These are phyloP conservation scores for Pythium monospermum DNA, from an alignment of 352 stramenopile genomes.

Conservation along the genomic window DNA sequence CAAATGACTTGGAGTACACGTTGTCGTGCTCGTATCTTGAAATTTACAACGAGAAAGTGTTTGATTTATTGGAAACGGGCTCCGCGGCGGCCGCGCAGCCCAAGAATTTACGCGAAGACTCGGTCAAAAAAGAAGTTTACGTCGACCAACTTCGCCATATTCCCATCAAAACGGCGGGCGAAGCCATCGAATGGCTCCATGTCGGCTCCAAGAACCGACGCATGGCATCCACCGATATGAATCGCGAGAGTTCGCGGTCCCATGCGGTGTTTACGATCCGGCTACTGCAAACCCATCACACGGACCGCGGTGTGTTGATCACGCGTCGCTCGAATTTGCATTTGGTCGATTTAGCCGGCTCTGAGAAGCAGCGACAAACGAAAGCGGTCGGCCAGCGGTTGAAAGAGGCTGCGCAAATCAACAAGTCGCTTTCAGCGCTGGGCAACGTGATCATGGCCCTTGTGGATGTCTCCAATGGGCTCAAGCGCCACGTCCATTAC, in stretches of 20 bases:
- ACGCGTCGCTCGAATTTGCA: constrained; percentile 76
- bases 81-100: constrained; percentile 37
- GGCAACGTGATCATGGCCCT: constrained; percentile 89
- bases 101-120: constrained; percentile 74
- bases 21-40: constrained; percentile 85
- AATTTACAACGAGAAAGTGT: constrained; percentile 91
- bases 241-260: constrained; percentile 93
- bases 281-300: constrained; percentile 81
- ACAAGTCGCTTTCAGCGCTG: constrained; percentile 84
- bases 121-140: constrained; percentile 67
- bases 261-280: constrained; percentile 97
- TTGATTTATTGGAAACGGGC: constrained; percentile 73
- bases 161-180: constrained; percentile 48
- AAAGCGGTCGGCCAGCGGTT: constrained; percentile 69
- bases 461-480: constrained; percentile 77
- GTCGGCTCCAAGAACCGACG: constrained; percentile 85
- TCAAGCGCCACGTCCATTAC: constrained; percentile 80
- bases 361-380: constrained; percentile 84
- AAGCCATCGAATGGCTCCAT: constrained; percentile 73
- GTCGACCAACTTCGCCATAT: constrained; percentile 74
- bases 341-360: constrained; percentile 85
- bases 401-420: constrained; percentile 88
- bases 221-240: constrained; percentile 97
- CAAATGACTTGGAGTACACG: constrained; percentile 46
- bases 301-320: constrained; percentile 45